phyloP scores from a whole-genome alignment of 805 yeast species.

The Yamadazyma akitaensis region DNA sequence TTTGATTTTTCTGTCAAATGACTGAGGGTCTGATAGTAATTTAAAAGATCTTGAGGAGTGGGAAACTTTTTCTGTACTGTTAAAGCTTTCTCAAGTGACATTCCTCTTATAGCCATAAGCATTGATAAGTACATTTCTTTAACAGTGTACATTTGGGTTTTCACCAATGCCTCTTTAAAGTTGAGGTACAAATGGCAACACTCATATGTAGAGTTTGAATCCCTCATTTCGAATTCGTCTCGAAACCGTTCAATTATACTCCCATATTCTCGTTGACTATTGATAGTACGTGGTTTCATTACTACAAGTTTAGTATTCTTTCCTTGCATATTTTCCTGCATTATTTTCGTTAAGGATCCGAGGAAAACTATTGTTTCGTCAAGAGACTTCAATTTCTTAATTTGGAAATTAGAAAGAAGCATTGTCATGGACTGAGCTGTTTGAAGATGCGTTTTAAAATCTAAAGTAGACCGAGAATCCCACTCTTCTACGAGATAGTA shows the following conservation, averaged over 20 bases:
- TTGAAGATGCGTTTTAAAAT: constrained; percentile 62
- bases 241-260: constrained; percentile 41
- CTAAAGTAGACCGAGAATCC: constrained; percentile 34
- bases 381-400: constrained; percentile 64
- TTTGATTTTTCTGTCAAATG: constrained; percentile 21
- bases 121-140: constrained; percentile 71
- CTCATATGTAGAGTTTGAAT: constrained; percentile 22
- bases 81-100: constrained; percentile 81
- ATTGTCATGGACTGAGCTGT: constrained; percentile 74
- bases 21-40: constrained; percentile 38
- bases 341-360: constrained; percentile 43
- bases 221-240: constrained; percentile 34
- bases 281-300: constrained; percentile 48
- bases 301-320: constrained; percentile 35
- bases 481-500: constrained; percentile 81
- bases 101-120: constrained; percentile 77
- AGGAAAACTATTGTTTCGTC: constrained; percentile 72
- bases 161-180: constrained; percentile 68
- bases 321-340: constrained; percentile 34
- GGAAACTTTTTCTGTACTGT: constrained; percentile 67
- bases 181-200: constrained; percentile 33
- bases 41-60: constrained; percentile 64
- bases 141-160: constrained; percentile 65
- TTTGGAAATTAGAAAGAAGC: constrained; percentile 61
- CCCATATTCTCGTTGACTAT: constrained; percentile 50